Percentiles rank a stretch among this genome's conserved stretches.
These are phyloP conservation scores for Eutrema japonicum DNA, from an alignment of 345 rosid species.

Conservation along the genomic window DNA sequence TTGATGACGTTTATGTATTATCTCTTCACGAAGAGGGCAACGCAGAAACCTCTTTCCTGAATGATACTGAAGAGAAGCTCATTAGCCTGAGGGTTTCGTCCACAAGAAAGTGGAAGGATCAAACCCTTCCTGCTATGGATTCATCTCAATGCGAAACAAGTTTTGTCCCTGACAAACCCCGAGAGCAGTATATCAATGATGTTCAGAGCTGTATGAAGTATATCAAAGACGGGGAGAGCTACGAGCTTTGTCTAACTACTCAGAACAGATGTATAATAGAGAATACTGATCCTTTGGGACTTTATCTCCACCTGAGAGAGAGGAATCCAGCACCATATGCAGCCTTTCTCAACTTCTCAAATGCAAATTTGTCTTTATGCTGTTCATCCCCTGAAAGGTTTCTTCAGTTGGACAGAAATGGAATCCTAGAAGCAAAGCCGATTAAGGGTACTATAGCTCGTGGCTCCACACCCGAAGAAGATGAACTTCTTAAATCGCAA, in stretches of 20 bases:
- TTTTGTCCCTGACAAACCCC: constrained; percentile 67
- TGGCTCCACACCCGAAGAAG: constrained; percentile 71
- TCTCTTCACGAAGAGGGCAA: constrained; percentile 57
- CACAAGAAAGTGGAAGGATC: constrained; percentile 39
- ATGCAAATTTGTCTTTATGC: constrained; percentile 68
- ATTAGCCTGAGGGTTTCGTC: constrained; percentile 48
- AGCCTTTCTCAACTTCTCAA: constrained; percentile 87
- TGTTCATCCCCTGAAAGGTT: constrained; percentile 97
- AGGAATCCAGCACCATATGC: constrained; percentile 95
- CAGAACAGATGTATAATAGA: constrained; percentile 61
- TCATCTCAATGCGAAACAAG: constrained; percentile 44
- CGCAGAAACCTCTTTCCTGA: constrained; percentile 56
- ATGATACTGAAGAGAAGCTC: constrained; percentile 69
- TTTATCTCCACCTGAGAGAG: constrained; percentile 82
- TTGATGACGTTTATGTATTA: constrained; percentile 73
- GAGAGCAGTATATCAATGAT: constrained; percentile 66
- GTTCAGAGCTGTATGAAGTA: constrained; percentile 70
- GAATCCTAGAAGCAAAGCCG: constrained; percentile 81
- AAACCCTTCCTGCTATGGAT: constrained; percentile 31
- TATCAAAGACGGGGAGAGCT: constrained; percentile 97
- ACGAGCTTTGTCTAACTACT: constrained; percentile 90
- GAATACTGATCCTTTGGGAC: constrained; percentile 67
- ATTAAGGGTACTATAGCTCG: constrained; percentile 93
- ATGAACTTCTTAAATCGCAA: constrained; percentile 65
- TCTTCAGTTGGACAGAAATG: constrained; percentile 71